Percentiles rank a stretch among this genome's conserved stretches.
These are phyloP conservation scores for Corynascus novoguineensis DNA, from an alignment of 495 filamentous ascomycete species.

Conservation along the genomic window DNA sequence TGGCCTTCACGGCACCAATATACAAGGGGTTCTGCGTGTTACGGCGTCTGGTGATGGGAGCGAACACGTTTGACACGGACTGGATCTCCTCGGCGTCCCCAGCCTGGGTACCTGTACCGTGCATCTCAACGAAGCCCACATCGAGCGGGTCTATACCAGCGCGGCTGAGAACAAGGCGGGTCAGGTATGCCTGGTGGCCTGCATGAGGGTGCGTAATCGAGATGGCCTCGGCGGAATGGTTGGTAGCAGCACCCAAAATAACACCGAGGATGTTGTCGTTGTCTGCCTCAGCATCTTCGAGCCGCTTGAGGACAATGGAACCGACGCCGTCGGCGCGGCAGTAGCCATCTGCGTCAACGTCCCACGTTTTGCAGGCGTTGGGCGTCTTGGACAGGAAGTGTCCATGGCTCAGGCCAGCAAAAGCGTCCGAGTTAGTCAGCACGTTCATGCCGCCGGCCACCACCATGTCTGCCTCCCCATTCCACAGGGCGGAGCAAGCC, in stretches of 20 bases:
- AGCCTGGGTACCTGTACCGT: constrained; percentile 79
- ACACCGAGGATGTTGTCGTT: constrained; percentile 68
- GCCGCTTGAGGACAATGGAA: constrained; percentile 65
- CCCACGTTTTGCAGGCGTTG: constrained; percentile 68
- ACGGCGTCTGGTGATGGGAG: constrained; percentile 59
- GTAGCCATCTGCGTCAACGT: constrained; percentile 71
- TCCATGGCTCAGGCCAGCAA: constrained; percentile 72
- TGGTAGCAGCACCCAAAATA: constrained; percentile 62
- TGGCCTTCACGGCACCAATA: constrained; percentile 83
- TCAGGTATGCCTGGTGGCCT: constrained; percentile 63
- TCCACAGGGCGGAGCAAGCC: constrained; percentile 75
- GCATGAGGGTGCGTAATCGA: constrained; percentile 76
- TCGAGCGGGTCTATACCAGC: constrained; percentile 67
- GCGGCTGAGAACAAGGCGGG: constrained; percentile 57
- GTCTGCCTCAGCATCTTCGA: constrained; percentile 67
- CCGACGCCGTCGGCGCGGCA: constrained; percentile 69
- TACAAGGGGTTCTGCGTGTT: constrained; percentile 63
- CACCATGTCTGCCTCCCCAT: constrained; percentile 76
- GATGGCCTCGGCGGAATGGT: constrained; percentile 69
- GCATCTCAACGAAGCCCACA: constrained; percentile 79
- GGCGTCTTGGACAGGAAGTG: constrained; percentile 80
- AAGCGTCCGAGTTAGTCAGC: constrained; percentile 79
- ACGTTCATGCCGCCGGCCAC: constrained; percentile 75
- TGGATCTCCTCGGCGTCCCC: constrained; percentile 76
- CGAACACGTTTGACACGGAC: constrained; percentile 74